Percentiles rank a stretch among this genome's conserved stretches.
Conservation (phyloP, 2,329 filamentous ascomycete species). For the Trichoderma harzianum region DNA sequence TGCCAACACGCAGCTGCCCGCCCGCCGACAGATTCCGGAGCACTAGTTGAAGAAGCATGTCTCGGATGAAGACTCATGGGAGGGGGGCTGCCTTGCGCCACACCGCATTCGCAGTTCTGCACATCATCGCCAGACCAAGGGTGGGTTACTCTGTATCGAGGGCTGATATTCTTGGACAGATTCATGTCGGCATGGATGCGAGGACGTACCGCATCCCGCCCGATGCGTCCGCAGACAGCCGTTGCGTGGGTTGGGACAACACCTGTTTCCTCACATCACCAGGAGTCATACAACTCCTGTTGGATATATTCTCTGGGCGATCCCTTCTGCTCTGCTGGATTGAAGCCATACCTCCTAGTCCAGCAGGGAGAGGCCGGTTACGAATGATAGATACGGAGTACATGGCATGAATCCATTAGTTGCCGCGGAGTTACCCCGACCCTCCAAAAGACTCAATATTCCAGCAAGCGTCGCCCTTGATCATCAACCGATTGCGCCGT, state of each 20-base stretch:
- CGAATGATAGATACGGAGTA: no score
- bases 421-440: neutral
- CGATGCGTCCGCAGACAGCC: neutral
- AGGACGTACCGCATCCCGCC: neutral
- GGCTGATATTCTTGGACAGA: slow-evolving; percentile 8
- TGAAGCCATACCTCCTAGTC: neutral
- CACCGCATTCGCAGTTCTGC: slow-evolving; percentile 28
- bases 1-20: neutral
- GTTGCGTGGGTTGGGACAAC: neutral
- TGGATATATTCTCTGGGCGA: neutral
- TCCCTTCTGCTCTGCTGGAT: neutral
- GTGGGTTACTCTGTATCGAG: slow-evolving; percentile 7
- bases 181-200: neutral
- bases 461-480: neutral
- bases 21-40: neutral
- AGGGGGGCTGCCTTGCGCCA: slow-evolving; percentile 22
- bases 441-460: neutral
- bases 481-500: neutral
- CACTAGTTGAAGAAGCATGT: slow-evolving; percentile 17
- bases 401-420: neutral
- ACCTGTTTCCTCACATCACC: neutral
- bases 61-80: slow-evolving; percentile 17
- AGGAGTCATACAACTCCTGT: neutral
- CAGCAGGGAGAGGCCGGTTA: neutral
- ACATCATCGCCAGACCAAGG: slow-evolving; percentile 27